Conservation (phyloP, 2,329 filamentous ascomycete species). For the Diaporthe citrichinensis region DNA sequence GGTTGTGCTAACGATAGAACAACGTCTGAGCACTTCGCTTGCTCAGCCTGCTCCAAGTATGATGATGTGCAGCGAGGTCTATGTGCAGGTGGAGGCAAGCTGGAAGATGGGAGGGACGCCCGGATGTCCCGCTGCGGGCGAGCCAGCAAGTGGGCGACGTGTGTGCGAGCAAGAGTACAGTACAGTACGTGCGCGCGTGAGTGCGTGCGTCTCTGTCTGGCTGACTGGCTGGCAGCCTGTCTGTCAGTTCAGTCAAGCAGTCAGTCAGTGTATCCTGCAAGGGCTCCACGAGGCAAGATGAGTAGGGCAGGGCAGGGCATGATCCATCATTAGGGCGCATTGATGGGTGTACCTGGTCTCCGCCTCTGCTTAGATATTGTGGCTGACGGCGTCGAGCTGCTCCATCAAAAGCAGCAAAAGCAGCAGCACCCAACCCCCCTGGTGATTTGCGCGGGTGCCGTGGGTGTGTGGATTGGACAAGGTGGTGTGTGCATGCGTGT, state of each 20-base stretch:
- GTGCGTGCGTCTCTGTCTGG: not conserved
- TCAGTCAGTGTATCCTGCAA: not conserved
- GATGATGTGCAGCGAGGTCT: slow-evolving; percentile 28
- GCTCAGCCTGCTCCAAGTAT: slow-evolving; percentile 8
- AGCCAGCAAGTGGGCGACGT: not conserved
- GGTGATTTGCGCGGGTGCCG: not conserved
- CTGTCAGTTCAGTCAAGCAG: not conserved
- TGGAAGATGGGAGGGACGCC: not conserved
- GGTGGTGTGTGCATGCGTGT: not conserved
- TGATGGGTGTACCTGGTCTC: slow-evolving; percentile 29
- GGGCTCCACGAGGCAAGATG: slow-evolving; percentile 28
- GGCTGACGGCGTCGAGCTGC: slow-evolving; percentile 22
- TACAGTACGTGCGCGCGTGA: not conserved
- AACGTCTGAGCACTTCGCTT: slow-evolving; percentile 15
- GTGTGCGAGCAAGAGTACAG: not conserved
- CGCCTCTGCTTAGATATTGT: slow-evolving; percentile 30
- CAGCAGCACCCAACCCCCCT: not conserved
- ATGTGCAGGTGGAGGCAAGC: slow-evolving; percentile 22
- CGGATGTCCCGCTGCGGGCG: slow-evolving; percentile 2
- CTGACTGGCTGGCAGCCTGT: not conserved
- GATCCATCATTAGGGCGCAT: slow-evolving; percentile 32
- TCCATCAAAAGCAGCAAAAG: slow-evolving; percentile 1
- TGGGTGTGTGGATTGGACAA: not conserved
- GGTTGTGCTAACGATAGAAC: slow-evolving; percentile 28
- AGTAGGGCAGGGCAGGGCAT: not conserved